These are phyloP conservation scores for Laburnicola sp. DNA, from an alignment of 2,329 filamentous ascomycete species.

Conservation along the genomic window DNA sequence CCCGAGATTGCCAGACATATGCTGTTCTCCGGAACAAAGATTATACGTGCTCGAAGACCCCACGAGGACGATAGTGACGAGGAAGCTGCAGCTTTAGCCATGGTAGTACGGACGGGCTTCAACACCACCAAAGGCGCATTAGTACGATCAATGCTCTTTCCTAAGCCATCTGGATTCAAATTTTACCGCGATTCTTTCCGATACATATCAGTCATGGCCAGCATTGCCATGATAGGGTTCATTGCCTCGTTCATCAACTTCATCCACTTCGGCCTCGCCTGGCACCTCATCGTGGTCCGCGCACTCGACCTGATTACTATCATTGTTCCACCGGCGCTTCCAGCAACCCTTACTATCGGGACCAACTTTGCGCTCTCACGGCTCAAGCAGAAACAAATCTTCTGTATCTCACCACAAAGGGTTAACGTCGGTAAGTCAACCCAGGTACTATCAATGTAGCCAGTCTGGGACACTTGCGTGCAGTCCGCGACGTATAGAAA, in stretches of 20 bases:
- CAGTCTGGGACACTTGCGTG: too few species aligned
- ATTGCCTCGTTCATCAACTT: conserved; percentile 93
- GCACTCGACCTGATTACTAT: conserved; percentile 96
- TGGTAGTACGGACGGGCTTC: conserved; percentile 93
- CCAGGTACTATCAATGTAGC: conserved; percentile 71
- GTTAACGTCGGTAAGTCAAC: conserved; percentile 92
- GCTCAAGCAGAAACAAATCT: conserved; percentile 86
- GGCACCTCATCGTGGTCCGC: conserved; percentile 88
- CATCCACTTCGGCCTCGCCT: conserved; percentile 76
- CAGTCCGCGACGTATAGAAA: too few species aligned
- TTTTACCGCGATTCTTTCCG: conserved; percentile 98
- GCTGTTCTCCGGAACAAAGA: conserved; percentile 92
- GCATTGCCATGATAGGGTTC: conserved; percentile 84
- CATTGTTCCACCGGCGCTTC: conserved; percentile 90
- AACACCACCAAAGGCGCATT: conserved; percentile 96
- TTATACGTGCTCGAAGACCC: conserved; percentile 84
- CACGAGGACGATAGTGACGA: conserved; percentile 84
- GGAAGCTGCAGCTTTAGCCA: conserved; percentile 86
- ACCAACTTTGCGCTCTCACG: conserved; percentile 91
- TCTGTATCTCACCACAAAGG: conserved; percentile 95
- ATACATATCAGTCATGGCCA: conserved; percentile 95
- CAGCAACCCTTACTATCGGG: conserved; percentile 92
- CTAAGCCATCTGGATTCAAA: conserved; percentile 96
- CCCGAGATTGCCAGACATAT: conserved; percentile 86
- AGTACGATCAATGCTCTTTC: conserved; percentile 97